phyloP scores from a whole-genome alignment of 208 protist genomes.

The Endotrypanum monterogeii region DNA sequence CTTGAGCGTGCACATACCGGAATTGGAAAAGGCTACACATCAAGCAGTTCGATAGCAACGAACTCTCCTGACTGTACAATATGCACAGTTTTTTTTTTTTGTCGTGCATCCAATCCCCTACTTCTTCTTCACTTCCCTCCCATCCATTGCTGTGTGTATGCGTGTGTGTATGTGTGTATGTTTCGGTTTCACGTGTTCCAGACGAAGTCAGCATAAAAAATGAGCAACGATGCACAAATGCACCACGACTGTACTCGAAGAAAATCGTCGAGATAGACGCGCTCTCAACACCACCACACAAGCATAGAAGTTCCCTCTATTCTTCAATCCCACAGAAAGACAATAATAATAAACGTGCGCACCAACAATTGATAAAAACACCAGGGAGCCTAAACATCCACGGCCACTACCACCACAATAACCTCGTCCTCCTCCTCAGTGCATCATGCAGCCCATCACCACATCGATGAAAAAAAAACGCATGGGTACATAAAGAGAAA shows the following conservation, averaged over 20 bases:
- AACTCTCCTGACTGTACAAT: background rate
- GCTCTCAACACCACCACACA: background rate
- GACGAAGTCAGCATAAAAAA: slow-evolving; percentile 15
- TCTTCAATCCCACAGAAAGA: background rate
- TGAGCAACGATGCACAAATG: background rate
- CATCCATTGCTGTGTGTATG: no score
- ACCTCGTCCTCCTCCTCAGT: no score
- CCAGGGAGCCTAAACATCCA: background rate
- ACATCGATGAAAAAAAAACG: no score
- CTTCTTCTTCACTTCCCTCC: no score
- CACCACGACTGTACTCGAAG: background rate
- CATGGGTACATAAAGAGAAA: background rate
- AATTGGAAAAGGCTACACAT: background rate
- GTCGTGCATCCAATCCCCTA: background rate
- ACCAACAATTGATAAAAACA: background rate
- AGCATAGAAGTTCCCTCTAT: background rate
- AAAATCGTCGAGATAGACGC: background rate
- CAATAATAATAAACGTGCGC: background rate
- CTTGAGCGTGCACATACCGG: background rate
- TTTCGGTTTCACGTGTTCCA: background rate
- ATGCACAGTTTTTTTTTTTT: background rate
- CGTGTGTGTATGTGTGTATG: no score
- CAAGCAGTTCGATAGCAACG: background rate
- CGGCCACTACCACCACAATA: background rate
- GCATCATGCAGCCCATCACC: no score